Conservation (phyloP, 352 stramenopile species). For the Phytophthora macrochlamydospora region DNA sequence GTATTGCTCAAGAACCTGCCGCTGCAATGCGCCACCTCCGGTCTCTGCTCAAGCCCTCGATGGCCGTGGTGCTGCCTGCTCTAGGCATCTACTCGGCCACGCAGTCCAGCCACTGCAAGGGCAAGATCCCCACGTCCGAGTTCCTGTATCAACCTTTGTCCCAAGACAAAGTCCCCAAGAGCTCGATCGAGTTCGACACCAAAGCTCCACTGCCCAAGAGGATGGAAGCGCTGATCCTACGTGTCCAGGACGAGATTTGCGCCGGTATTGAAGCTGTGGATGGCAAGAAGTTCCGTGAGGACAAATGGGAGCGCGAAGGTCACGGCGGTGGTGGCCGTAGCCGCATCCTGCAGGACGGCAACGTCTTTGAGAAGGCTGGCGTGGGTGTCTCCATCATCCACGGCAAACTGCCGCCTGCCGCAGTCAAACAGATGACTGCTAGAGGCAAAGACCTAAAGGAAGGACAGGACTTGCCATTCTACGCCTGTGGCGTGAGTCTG, state of each 20-base stretch:
- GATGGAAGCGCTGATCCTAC: conserved; percentile 84
- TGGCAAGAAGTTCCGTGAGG: conserved; percentile 94
- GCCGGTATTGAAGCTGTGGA: conserved; percentile 91
- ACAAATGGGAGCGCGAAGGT: conserved; percentile 94
- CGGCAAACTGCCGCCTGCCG: conserved; percentile 92
- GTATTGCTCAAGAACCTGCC: not conserved
- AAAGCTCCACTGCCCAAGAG: conserved; percentile 69
- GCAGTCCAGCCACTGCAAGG: conserved; percentile 49
- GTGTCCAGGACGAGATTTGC: conserved; percentile 88
- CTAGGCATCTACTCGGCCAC: conserved; percentile 20
- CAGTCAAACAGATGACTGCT: conserved; percentile 80
- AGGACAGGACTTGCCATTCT: conserved; percentile 92
- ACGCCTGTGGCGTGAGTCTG: conserved; percentile 94
- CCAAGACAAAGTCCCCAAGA: conserved; percentile 59
- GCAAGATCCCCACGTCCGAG: conserved; percentile 33
- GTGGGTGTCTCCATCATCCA: conserved; percentile 98
- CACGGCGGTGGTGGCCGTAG: conserved; percentile 95
- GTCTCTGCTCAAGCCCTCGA: conserved; percentile 23
- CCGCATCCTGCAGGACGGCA: conserved; percentile 93
- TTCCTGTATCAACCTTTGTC: conserved; percentile 78
- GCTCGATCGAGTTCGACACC: conserved; percentile 80
- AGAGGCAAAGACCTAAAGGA: conserved; percentile 78
- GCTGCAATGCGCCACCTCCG: conserved; percentile 26
- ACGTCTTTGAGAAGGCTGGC: conserved; percentile 98
- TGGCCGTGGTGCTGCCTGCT: conserved; percentile 26